Evolutionary conservation across 352 stramenopile species (phyloP).

Genomic region (Lagenidium sp.): DNA sequence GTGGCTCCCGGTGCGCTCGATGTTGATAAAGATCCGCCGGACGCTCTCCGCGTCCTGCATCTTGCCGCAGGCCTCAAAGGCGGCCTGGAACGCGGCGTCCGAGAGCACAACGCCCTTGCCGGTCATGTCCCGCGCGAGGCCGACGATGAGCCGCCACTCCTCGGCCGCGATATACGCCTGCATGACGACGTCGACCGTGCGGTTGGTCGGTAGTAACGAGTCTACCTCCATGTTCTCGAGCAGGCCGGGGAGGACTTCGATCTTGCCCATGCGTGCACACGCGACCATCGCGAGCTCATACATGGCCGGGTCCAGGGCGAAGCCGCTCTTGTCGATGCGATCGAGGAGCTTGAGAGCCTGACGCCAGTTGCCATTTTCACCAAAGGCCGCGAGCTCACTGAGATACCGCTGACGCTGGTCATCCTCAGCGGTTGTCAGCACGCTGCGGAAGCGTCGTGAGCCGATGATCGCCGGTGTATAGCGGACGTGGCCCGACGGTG

Average conservation of each 20-base stretch:
- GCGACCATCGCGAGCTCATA: constrained; percentile 75
- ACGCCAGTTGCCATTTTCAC: constrained; percentile 63
- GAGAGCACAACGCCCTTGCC: constrained; percentile 43
- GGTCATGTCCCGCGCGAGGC: constrained; percentile 30
- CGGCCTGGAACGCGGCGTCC: constrained; percentile 57
- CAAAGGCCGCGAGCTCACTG: constrained; percentile 32
- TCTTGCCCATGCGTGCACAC: constrained; percentile 72
- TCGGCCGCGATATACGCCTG: constrained; percentile 68
- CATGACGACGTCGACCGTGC: constrained; percentile 74
- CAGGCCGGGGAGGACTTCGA: constrained; percentile 63
- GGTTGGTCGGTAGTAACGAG: constrained; percentile 41
- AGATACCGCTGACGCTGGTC: constrained; percentile 24
- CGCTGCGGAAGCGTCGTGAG: constrained; percentile 10
- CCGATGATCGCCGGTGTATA: too few relatives aligned
- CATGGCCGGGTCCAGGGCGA: constrained; percentile 49
- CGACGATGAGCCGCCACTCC: constrained; percentile 49
- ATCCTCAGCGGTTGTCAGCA: constrained; percentile 6
- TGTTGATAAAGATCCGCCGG: constrained; percentile 37
- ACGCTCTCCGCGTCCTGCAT: constrained; percentile 34
- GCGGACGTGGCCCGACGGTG: too few relatives aligned
- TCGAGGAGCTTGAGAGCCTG: constrained; percentile 69
- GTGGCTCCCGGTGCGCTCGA: constrained; percentile 16
- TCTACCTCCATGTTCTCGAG: constrained; percentile 77
- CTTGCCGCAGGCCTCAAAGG: constrained; percentile 66
- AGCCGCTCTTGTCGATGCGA: constrained; percentile 44